Base-by-base conservation (phyloP, 2,329 filamentous ascomycete species). In the Colletotrichum cereale region DNA sequence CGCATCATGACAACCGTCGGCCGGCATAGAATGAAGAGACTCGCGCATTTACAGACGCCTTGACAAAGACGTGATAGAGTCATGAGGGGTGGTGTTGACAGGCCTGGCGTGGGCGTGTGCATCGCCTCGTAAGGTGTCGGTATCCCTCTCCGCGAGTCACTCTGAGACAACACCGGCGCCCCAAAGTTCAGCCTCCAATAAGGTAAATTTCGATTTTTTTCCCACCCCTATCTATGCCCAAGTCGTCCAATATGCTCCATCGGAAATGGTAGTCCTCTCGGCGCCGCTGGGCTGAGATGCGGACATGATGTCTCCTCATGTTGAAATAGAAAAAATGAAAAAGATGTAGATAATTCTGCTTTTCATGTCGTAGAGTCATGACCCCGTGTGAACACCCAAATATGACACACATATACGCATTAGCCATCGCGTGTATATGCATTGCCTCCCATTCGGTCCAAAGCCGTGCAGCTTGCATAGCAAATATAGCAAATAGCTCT, bases 361-460 rank as follows among this genome's bases (percentile, higher is more conserved):
- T 40, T 71, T 71, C 64, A 71, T 68, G 57, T 68, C 68, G 68
- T 47, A 71, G 52, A 71, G 68, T 71, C 68, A 68, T 71, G 68
- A 68, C 44, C 36, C 36, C 58, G 50, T 58, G 53, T 71, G 58
- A 68, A 68, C 52, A 71, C 58, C 61, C 52, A 47, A 71, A 62
- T 57, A 56, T 57, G 24, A 10, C 42, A 31, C 56, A 38, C 14
- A 21, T 21, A 55, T 11, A 34, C 52, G 10, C 31, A n/a, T 36
- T 12, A 5, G 11, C 31, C 52, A 14, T 55, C 18, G 29, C 16
- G 38, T 58, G 53, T 55, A 50, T 38, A 50, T 38, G 53, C 29
- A 6, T 29, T 31, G n/a, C 40, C n/a, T n/a, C 21, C 31, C 52
- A 1, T 3, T 18, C 14, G 29, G 34, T 36, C 21, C 36, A 36